phyloP scores from a whole-genome alignment of 345 rosid genomes.

The Leavenworthia alabamica region DNA sequence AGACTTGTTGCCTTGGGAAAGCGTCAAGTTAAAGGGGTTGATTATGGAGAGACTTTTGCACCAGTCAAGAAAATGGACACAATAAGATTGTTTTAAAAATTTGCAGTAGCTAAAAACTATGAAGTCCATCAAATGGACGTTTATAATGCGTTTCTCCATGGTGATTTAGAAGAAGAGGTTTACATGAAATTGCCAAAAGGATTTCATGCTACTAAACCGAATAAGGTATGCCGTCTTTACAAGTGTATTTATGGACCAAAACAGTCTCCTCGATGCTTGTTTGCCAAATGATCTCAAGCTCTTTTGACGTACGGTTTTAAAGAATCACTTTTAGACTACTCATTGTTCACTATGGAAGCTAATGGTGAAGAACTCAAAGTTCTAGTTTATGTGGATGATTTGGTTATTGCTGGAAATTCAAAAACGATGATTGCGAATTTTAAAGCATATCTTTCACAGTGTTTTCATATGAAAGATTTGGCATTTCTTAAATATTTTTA shows the following conservation, averaged over 20 bases:
- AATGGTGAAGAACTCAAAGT: too few relatives aligned
- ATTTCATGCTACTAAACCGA: rapidly evolving
- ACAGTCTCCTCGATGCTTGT: not conserved
- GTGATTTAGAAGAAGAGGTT: too few relatives aligned
- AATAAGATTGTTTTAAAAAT: not conserved
- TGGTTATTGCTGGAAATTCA: not conserved
- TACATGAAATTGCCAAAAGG: not conserved
- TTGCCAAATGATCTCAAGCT: not conserved
- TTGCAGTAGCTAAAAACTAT: not conserved
- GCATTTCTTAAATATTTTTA: too few relatives aligned
- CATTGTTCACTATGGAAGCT: not conserved
- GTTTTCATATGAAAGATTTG: too few relatives aligned
- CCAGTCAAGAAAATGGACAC: too few relatives aligned
- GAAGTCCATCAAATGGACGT: not conserved
- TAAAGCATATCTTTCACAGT: not conserved
- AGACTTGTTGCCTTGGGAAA: not conserved
- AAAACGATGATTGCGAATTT: too few relatives aligned
- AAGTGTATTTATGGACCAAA: not conserved
- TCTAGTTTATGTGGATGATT: not conserved
- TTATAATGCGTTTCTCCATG: not conserved
- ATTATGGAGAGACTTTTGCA: not conserved
- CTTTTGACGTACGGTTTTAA: not conserved
- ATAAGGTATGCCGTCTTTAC: not conserved
- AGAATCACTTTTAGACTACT: not conserved
- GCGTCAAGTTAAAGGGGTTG: not conserved